Evolutionary conservation across 1,284 basidiomycete species (phyloP), one percentile per base, ranked within the genome.

Genomic region (Meira miltonrushii): DNA sequence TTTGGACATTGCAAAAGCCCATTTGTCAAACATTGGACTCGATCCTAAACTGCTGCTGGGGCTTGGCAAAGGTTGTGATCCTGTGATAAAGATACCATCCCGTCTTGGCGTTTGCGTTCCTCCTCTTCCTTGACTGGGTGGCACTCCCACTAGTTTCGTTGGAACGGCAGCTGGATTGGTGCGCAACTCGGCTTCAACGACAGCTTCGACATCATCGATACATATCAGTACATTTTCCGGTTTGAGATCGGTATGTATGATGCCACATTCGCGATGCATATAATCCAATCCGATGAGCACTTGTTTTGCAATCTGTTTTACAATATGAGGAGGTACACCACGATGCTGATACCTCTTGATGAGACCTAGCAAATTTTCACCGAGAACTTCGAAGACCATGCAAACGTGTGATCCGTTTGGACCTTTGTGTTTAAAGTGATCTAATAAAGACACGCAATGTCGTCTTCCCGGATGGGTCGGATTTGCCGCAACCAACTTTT

Each of bases 371-470:
- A 98, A 82, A 78, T 96, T 97, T 81, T 98, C 95, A 59, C 95
- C 94, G 10, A 98, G 85, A 39, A 98, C 95, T 80, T 98, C 94
- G 77, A 97, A 97, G 15, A 98, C 94, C 94, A 98, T 98, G 84
- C 95, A 98, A 65, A 98, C 90, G 80, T 98, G 94, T 17, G 86
- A 88, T 51, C 94, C 94, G 78, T 98, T 96, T 13, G 93, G 93
- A 0, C 94, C 95, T 62, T 88, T 88, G 81, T 98, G 95, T 40
- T 88, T 86, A 80, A 98, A 98, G 78, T 96, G 91, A 81, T 98
- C 94, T 51, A 98, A 87, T 72, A 98, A 89, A 33, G 89, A 90
- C 77, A 97, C 94, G 79, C 96, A 92, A 55, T 79, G 77, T 6
- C 74, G 65, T 15, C 71, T 60, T 47, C 77, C 77, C 10, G 74